A percentile compares a stretch with the other conserved stretches of the same genome.
These are phyloP conservation scores for Ambrosia artemisiifolia DNA, from an alignment of 129 eudicot genomes.

Conservation along the genomic window DNA sequence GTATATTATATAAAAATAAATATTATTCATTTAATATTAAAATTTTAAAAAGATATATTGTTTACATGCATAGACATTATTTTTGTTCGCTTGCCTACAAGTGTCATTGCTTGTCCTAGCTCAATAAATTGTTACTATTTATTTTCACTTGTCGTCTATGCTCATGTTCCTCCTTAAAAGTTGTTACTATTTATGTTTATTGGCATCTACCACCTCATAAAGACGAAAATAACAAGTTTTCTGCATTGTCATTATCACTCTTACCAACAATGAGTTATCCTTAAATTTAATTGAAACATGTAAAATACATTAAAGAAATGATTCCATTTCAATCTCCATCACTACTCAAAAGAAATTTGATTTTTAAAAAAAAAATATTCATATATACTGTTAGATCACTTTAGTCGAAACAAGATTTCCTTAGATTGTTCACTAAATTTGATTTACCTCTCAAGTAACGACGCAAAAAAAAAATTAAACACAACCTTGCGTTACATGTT, in stretches of 20 bases:
- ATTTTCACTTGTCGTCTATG: conserved; percentile 1
- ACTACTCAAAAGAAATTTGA: too few relatives aligned
- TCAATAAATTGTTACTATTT: background rate
- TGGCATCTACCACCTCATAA: conserved; percentile 2
- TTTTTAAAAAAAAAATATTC: too few relatives aligned
- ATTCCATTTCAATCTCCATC: background rate
- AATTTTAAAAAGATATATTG: background rate
- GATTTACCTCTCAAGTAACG: background rate
- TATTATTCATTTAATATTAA: background rate
- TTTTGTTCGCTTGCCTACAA: background rate
- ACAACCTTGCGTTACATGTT: too few relatives aligned
- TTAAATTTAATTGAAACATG: background rate
- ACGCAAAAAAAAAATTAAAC: background rate
- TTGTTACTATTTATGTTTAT: conserved; percentile 4
- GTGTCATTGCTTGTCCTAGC: background rate
- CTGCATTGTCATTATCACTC: conserved; percentile 1
- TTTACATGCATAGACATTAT: background rate
- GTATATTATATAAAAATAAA: background rate
- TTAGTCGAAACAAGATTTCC: too few relatives aligned
- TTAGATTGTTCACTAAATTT: background rate
- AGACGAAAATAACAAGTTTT: background rate
- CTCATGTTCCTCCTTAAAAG: background rate
- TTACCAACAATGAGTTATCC: background rate
- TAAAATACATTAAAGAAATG: background rate
- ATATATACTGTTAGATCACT: too few relatives aligned